Conservation (phyloP, 129 eudicot species). For the Artemisia annua region DNA sequence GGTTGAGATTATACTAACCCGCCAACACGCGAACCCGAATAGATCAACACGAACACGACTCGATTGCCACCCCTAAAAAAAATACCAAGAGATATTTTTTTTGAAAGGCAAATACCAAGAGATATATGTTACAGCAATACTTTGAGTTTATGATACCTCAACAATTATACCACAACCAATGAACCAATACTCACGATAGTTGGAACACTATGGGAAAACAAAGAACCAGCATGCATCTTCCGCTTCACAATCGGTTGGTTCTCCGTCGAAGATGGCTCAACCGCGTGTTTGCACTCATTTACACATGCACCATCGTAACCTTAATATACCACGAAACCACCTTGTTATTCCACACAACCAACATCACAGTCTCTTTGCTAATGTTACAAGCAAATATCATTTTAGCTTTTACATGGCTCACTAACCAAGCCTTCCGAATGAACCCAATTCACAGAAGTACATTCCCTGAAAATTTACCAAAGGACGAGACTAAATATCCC, state of each 20-base stretch:
- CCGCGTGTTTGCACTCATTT: slow-evolving; percentile 45
- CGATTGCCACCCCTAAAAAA: too few relatives aligned
- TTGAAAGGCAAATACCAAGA: too few relatives aligned
- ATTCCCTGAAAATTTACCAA: slow-evolving; percentile 44
- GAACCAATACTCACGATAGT: not conserved
- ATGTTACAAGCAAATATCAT: slow-evolving; percentile 43
- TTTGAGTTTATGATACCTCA: too few relatives aligned
- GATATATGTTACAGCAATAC: too few relatives aligned
- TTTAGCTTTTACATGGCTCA: slow-evolving; percentile 51
- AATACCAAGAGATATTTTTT: too few relatives aligned
- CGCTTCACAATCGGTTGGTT: slow-evolving; percentile 35
- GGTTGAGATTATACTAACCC: too few relatives aligned
- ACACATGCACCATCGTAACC: slow-evolving; percentile 33
- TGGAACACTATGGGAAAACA: not conserved
- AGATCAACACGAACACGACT: too few relatives aligned
- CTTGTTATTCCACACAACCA: slow-evolving; percentile 31
- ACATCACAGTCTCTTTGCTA: slow-evolving; percentile 18
- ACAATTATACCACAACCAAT: too few relatives aligned
- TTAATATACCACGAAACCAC: slow-evolving; percentile 39
- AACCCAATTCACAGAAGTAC: slow-evolving; percentile 38
- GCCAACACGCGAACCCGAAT: too few relatives aligned
- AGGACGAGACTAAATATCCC: slow-evolving; percentile 35
- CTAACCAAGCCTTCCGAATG: slow-evolving; percentile 51
- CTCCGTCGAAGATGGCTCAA: slow-evolving; percentile 40
- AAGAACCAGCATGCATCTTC: slow-evolving; percentile 19